Evolutionary conservation across 306 rosid species (phyloP), one percentile per base, ranked within the genome.

Genomic region (Trifolium pratense): DNA sequence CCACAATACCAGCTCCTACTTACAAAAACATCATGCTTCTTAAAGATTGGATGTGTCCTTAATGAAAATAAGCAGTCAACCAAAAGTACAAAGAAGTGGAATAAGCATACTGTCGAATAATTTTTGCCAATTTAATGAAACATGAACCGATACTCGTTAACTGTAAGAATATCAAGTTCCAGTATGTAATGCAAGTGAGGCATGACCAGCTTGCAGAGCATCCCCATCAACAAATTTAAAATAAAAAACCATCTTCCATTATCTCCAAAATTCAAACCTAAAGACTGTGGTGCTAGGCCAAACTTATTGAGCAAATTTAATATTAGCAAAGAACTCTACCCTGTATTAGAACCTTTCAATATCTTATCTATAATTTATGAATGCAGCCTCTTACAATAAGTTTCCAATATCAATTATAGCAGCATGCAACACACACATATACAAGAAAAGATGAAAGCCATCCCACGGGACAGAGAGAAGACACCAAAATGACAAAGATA

Each of bases 381-480:
- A 48, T 23, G 18, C 60, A 68, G 40, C 23, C 25, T 64, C 61
- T 31, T 16, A 21, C 29, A 21, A 21, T 12, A 66, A 29, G 56
- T 15, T 78, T 65, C 26, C 55, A n/a, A 65, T 8, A 53, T 42
- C 43, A 56, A n/a, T 36, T 9, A 49, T 45, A 69, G 23, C 51
- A 48, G 46, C 53, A 81, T 63, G 34, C 26, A 62, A 69, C 80
- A 75, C 73, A 29, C 32, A 51, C 17, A 5, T 13, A 51, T 23
- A 69, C 6, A 39, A 56, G 10, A 53, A 65, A 4, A 7, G 12
- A 48, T 20, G 42, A 55, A 17, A 55, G 25, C 23, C 62, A 25
- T 60, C 40, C 70, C 15, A 52, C 17, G 21, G 29, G 6, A 56
- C 64, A 73, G 14, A 43, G 12, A 66, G 9, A 51, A 34, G 23